A percentile compares a stretch with the other conserved stretches of the same genome.
Evolutionary conservation across 2,329 filamentous ascomycete species (phyloP).

Genomic region (Fusarium citri): DNA sequence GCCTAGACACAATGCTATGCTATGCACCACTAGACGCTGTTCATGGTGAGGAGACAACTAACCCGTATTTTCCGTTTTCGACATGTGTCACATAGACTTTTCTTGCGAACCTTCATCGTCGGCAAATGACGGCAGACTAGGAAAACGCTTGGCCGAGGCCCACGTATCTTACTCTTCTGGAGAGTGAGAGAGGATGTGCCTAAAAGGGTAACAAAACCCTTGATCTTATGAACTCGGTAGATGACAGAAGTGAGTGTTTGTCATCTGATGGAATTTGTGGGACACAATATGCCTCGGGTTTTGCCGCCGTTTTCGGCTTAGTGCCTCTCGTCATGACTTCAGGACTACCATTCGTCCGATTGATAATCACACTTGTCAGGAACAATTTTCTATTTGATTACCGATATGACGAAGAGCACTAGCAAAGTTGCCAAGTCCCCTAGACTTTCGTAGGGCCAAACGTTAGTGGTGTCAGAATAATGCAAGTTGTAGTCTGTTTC

Average conservation of each 20-base stretch:
- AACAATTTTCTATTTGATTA: not conserved
- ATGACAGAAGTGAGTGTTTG: not conserved
- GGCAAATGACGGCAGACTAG: not conserved
- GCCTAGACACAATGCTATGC: rapidly evolving
- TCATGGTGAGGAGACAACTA: not conserved
- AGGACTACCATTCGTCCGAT: not conserved
- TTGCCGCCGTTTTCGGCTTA: not conserved
- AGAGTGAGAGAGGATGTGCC: not conserved
- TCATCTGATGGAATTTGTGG: not conserved
- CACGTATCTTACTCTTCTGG: not conserved
- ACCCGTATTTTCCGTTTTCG: not conserved
- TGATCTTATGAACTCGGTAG: not conserved
- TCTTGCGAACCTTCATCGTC: not conserved
- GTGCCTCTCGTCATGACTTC: not conserved
- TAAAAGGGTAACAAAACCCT: not conserved
- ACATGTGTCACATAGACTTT: not conserved
- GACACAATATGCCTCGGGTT: not conserved
- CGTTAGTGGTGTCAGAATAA: not conserved
- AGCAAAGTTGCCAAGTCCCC: not conserved
- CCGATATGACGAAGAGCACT: not conserved
- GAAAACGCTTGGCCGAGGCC: rapidly evolving
- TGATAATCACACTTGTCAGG: not conserved
- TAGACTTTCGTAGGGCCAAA: not conserved
- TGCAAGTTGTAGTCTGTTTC: not conserved
- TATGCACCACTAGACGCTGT: not conserved